Evolutionary conservation across 805 yeast genomes (phyloP).

Genomic region (Blastobotrys mokoenaii): DNA sequence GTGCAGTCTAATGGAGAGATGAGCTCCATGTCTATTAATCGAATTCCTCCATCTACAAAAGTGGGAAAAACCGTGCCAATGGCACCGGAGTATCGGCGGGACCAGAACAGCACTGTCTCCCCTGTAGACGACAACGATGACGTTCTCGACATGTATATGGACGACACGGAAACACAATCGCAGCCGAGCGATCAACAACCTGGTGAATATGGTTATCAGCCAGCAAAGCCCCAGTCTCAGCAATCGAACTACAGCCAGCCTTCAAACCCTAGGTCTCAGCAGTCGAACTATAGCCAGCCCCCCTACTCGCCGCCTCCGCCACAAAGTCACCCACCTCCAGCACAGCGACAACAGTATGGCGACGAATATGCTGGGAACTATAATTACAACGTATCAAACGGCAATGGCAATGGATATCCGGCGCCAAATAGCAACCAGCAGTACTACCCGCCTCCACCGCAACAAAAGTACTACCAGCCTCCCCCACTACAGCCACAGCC

Average conservation of each 20-base stretch:
- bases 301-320: not conserved
- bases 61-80: constrained; percentile 14
- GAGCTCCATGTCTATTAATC: constrained; percentile 14
- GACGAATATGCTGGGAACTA: not conserved
- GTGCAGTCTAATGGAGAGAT: not conserved
- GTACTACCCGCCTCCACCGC: constrained; percentile 2
- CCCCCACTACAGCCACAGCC: not conserved
- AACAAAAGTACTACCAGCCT: constrained; percentile 2
- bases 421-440: constrained; percentile 1
- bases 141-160: constrained; percentile 4
- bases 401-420: not conserved
- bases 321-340: not conserved
- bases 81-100: constrained; percentile 17
- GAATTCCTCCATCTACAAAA: constrained; percentile 17
- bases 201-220: not conserved
- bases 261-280: not conserved
- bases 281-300: not conserved
- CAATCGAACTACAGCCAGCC: not conserved
- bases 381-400: constrained; percentile 1
- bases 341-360: not conserved
- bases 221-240: not conserved
- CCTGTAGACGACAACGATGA: not conserved
- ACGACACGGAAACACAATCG: not conserved
- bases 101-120: not conserved
- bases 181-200: not conserved